Percentiles rank a stretch among this genome's conserved stretches.
Conservation (phyloP, 1,284 basidiomycete species). For the Ganoderma meredithae region DNA sequence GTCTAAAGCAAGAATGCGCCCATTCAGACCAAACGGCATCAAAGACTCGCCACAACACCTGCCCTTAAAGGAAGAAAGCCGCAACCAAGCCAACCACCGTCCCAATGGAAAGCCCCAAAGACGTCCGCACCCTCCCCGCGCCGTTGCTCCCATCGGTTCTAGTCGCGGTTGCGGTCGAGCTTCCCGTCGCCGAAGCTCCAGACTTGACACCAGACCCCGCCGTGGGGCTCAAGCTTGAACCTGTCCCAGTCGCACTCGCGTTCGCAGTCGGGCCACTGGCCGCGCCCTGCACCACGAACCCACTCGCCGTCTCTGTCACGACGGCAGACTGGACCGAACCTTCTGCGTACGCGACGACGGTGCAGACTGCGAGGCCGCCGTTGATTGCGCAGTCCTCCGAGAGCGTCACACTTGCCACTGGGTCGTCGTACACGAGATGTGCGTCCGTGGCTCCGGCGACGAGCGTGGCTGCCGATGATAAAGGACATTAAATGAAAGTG, state of each 20-base stretch:
- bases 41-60: not conserved
- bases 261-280: conserved; percentile 15
- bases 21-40: not conserved
- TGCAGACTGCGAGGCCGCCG: conserved; percentile 38
- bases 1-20: not conserved
- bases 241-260: not conserved
- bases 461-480: conserved; percentile 37
- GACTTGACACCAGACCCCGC: conserved; percentile 18
- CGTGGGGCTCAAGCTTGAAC: conserved; percentile 11
- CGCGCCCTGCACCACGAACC: conserved; percentile 38
- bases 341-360: conserved; percentile 27
- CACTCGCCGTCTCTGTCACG: conserved; percentile 32
- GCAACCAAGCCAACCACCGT: conserved; percentile 24
- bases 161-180: conserved; percentile 11
- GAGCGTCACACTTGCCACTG: conserved; percentile 21
- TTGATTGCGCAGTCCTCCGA: conserved; percentile 38
- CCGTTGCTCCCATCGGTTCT: conserved; percentile 21
- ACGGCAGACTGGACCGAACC: conserved; percentile 19
- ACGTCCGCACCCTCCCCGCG: conserved; percentile 14
- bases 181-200: not conserved
- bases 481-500: no score
- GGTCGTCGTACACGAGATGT: conserved; percentile 35
- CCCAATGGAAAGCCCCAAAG: conserved; percentile 19
- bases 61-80: conserved; percentile 26
- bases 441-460: conserved; percentile 39